Percentiles rank a stretch among this genome's conserved stretches.
Evolutionary conservation across 306 rosid genomes (phyloP).

Genomic region (Hippophae tibetana): DNA sequence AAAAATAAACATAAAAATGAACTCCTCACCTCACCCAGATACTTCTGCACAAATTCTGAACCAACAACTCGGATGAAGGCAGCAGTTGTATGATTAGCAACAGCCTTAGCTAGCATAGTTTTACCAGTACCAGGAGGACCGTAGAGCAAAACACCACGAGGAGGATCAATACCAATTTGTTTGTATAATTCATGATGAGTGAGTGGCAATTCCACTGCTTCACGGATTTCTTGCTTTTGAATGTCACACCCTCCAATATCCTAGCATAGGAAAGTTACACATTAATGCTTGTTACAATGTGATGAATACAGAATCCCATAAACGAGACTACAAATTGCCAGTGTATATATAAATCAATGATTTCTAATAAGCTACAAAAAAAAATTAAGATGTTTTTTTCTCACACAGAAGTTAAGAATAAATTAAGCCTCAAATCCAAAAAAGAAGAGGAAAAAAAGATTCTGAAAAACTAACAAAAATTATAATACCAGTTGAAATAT

Average conservation of each 20-base stretch:
- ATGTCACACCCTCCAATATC: constrained; percentile 99
- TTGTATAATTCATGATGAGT: constrained; percentile 95
- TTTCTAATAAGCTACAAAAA: too few relatives aligned
- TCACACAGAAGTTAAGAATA: too few relatives aligned
- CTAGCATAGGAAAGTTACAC: constrained; percentile 19
- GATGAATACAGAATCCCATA: background rate
- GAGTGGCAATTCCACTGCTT: constrained; percentile 97
- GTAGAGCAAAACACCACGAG: constrained; percentile 94
- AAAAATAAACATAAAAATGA: background rate
- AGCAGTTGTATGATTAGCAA: constrained; percentile 96
- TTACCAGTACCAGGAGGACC: constrained; percentile 99
- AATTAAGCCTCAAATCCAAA: too few relatives aligned
- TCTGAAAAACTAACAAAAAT: too few relatives aligned
- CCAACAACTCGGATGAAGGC: constrained; percentile 99
- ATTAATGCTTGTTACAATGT: background rate
- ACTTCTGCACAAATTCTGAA: constrained; percentile 97
- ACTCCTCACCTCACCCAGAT: constrained; percentile 85
- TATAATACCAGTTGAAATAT: too few relatives aligned
- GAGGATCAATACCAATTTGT: constrained; percentile 98
- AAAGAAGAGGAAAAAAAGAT: too few relatives aligned
- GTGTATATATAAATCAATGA: too few relatives aligned
- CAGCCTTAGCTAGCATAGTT: constrained; percentile 99
- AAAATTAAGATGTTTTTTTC: too few relatives aligned
- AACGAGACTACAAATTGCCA: too few relatives aligned
- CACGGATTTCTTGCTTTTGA: constrained; percentile 99